These are phyloP conservation scores for Phallus indusiatus DNA, from an alignment of 768 basidiomycete genomes.

Conservation along the genomic window DNA sequence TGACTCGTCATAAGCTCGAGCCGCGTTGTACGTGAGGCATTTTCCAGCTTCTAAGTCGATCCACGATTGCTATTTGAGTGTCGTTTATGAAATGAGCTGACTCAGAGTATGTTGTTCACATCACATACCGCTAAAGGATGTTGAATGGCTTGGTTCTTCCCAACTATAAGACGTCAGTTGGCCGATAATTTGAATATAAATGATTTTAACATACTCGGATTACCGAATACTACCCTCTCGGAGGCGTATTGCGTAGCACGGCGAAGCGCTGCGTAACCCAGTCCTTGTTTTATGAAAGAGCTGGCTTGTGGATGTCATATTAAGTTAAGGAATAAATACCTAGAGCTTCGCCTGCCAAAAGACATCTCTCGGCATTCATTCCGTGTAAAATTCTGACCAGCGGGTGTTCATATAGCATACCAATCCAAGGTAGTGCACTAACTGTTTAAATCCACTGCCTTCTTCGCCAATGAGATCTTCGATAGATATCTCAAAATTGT, in stretches of 20 bases:
- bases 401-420: neutral
- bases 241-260: conserved; percentile 14
- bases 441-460: conserved; percentile 16
- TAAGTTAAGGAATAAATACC: neutral
- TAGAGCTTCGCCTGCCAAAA: conserved; percentile 16
- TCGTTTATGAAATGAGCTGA: neutral
- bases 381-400: conserved; percentile 15
- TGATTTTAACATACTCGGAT: conserved; percentile 6
- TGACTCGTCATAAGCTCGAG: conserved; percentile 7
- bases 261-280: conserved; percentile 15
- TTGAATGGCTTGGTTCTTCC: conserved; percentile 16
- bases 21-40: conserved; percentile 12
- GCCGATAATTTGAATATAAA: neutral
- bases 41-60: conserved; percentile 13
- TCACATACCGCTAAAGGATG: conserved; percentile 16
- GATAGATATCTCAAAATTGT: conserved; percentile 10
- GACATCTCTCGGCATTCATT: conserved; percentile 18
- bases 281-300: neutral
- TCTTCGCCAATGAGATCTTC: conserved; percentile 12
- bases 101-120: neutral
- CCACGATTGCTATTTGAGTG: conserved; percentile 9
- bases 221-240: conserved; percentile 15
- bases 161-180: conserved; percentile 1
- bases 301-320: neutral
- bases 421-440: neutral